These are phyloP conservation scores for Gossypium raimondii DNA, from an alignment of 345 rosid genomes.

Conservation along the genomic window DNA sequence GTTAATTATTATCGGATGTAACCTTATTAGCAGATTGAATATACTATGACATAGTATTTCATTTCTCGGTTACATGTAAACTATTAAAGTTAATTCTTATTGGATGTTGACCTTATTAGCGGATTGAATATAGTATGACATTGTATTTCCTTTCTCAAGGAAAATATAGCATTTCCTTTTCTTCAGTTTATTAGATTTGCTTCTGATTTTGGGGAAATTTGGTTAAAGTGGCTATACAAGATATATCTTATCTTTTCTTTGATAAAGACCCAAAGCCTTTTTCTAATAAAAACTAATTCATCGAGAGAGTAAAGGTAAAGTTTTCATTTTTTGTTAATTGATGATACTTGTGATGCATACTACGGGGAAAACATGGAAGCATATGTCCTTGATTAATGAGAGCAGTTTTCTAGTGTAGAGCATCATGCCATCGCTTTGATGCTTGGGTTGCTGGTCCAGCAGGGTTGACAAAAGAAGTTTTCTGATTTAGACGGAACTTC, in stretches of 20 bases:
- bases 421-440: background rate
- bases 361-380: background rate
- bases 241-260: background rate
- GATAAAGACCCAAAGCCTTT: background rate
- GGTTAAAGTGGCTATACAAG: background rate
- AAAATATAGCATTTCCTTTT: background rate
- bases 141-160: background rate
- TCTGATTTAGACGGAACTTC: conserved; percentile 1
- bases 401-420: background rate
- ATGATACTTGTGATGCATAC: background rate
- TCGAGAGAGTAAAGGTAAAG: background rate
- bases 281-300: background rate
- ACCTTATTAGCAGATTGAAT: background rate
- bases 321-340: background rate
- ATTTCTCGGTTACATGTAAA: background rate
- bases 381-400: background rate
- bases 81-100: conserved; percentile 3
- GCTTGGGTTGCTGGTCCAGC: background rate
- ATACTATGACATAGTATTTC: background rate
- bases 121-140: background rate
- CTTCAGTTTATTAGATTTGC: background rate
- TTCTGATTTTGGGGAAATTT: conserved; percentile 5
- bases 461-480: background rate
- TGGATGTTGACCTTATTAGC: background rate
- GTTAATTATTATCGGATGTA: background rate